A percentile compares a stretch with the other conserved stretches of the same genome.
phyloP scores from a whole-genome alignment of 202 grass and related monocot species.

The Brachypodium distachyon region DNA sequence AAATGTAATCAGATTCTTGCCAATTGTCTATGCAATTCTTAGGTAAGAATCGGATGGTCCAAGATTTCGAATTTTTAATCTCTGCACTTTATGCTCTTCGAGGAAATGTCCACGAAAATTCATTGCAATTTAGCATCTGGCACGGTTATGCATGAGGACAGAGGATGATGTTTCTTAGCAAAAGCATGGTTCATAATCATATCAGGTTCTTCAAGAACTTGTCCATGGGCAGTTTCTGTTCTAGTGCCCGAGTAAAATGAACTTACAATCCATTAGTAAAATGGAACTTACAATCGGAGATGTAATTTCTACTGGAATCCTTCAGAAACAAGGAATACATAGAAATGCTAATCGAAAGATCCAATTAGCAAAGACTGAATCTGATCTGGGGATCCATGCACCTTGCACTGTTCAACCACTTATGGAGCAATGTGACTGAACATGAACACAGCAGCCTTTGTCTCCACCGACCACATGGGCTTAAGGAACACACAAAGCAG shows the following conservation, averaged over 20 bases:
- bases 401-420: conserved; percentile 3
- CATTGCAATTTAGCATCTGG: neutral
- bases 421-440: conserved; percentile 38
- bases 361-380: conserved; percentile 21
- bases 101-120: conserved; percentile 8
- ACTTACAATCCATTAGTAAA: too few species aligned
- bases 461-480: conserved; percentile 40
- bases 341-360: neutral
- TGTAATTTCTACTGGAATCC: neutral
- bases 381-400: conserved; percentile 9
- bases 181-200: conserved; percentile 4
- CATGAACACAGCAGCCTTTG: conserved; percentile 44
- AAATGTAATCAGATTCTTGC: conserved; percentile 46
- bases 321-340: neutral
- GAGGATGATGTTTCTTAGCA: neutral
- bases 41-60: conserved; percentile 31
- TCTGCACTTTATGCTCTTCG: conserved; percentile 11
- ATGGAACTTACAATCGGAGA: neutral
- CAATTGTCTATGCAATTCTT: conserved; percentile 34
- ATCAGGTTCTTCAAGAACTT: conserved; percentile 2
- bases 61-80: conserved; percentile 28
- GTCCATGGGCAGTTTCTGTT: neutral
- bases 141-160: neutral
- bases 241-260: conserved; percentile 3
- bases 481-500: conserved; percentile 14